Conservation (phyloP, 2,329 filamentous ascomycete species). For the Eutypella sp. region DNA sequence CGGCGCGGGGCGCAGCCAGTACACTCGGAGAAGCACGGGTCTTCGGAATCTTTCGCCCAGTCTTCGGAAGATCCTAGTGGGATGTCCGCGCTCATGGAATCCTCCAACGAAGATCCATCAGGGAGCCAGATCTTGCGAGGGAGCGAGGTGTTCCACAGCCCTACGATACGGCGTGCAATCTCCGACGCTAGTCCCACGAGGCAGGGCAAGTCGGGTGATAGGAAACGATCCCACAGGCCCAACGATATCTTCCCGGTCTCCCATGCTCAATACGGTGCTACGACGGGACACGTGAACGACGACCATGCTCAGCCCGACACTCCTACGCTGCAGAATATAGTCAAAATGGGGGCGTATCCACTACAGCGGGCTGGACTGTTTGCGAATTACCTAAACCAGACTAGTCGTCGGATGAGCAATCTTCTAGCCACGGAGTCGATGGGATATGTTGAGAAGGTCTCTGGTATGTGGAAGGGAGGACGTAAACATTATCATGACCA, state of each 20-base stretch:
- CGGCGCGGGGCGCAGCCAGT: conserved; percentile 40
- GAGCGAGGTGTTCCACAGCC: conserved; percentile 83
- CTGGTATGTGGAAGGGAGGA: conserved; percentile 92
- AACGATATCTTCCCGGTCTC: conserved; percentile 7
- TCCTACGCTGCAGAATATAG: conserved; percentile 47
- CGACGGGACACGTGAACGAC: conserved; percentile 31
- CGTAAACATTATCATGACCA: conserved; percentile 78
- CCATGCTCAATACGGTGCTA: conserved; percentile 18
- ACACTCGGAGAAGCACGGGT: conserved; percentile 52
- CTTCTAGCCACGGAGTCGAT: conserved; percentile 86
- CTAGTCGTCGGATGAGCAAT: conserved; percentile 75
- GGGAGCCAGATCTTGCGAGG: conserved; percentile 85
- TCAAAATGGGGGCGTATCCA: conserved; percentile 66
- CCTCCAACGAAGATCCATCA: conserved; percentile 71
- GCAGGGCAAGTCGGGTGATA: conserved; percentile 11
- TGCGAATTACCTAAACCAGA: conserved; percentile 74
- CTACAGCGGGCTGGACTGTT: conserved; percentile 78
- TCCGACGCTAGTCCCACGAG: conserved; percentile 30
- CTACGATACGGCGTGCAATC: conserved; percentile 56
- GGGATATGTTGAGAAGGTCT: conserved; percentile 94
- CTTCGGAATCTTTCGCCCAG: conserved; percentile 70
- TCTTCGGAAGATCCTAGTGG: conserved; percentile 66
- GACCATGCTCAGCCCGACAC: conserved; percentile 27
- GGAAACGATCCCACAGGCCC: conserved; percentile 10
- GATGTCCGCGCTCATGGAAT: conserved; percentile 63